Percentiles rank a stretch among this genome's conserved stretches.
Evolutionary conservation across 2,329 filamentous ascomycete genomes (phyloP).

Genomic region (Hortaea sp.): DNA sequence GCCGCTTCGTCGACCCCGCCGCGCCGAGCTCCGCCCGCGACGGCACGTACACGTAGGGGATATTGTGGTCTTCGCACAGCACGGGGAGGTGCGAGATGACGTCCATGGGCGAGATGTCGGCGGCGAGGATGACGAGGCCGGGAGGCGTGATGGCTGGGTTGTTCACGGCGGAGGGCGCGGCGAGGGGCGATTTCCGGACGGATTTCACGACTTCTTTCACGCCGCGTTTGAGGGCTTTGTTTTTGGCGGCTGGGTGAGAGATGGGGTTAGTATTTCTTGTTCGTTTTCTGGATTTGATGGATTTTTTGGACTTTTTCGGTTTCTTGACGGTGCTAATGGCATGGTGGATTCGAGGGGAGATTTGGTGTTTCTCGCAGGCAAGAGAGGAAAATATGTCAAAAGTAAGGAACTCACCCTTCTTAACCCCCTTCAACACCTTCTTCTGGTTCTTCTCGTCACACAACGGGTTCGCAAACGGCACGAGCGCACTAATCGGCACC

Average conservation of each 20-base stretch:
- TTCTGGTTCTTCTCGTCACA: conserved; percentile 66
- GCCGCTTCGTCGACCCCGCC: conserved; percentile 88
- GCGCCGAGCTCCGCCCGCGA: conserved; percentile 89
- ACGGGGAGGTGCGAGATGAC: conserved; percentile 97
- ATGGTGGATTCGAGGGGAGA: neutral
- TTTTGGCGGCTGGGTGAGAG: conserved; percentile 66
- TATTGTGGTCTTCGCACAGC: conserved; percentile 94
- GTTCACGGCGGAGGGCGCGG: conserved; percentile 42
- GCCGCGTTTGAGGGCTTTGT: conserved; percentile 91
- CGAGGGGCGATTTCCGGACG: conserved; percentile 77
- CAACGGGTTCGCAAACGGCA: conserved; percentile 74
- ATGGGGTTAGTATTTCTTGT: neutral
- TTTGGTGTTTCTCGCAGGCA: neutral
- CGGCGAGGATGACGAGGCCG: conserved; percentile 79
- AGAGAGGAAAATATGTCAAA: neutral
- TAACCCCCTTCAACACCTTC: conserved; percentile 56
- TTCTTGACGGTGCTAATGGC: neutral
- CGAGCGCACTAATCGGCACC: conserved; percentile 47
- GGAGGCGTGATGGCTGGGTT: conserved; percentile 45
- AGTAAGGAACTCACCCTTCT: conserved; percentile 42
- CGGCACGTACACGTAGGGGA: conserved; percentile 91
- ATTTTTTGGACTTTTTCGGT: no score
- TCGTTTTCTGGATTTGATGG: no score
- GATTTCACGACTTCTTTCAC: conserved; percentile 99
- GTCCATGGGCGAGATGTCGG: conserved; percentile 96